A percentile compares a stretch with the other conserved stretches of the same genome.
These are phyloP conservation scores for Zasmidium angulare DNA, from an alignment of 2,329 filamentous ascomycete species.

Conservation along the genomic window DNA sequence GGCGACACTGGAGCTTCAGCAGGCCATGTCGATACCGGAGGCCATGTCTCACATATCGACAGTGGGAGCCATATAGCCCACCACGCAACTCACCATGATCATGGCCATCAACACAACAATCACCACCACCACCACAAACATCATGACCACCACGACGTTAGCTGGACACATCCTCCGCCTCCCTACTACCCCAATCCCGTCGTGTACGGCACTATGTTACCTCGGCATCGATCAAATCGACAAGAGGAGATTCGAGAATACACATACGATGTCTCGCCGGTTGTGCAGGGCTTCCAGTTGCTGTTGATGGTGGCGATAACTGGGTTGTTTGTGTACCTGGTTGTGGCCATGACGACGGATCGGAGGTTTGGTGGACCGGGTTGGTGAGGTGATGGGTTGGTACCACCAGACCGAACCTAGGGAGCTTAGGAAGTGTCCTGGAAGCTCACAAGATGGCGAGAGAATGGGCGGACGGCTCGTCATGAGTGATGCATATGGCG, in stretches of 20 bases:
- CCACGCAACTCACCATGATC: background rate
- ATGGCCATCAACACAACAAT: background rate
- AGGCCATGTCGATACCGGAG: background rate
- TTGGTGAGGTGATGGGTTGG: no score
- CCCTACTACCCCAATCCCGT: background rate
- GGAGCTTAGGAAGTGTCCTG: background rate
- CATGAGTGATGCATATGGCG: no score
- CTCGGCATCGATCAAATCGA: background rate
- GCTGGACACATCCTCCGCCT: background rate
- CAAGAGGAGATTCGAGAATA: background rate
- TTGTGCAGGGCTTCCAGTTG: background rate
- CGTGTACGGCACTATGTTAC: background rate
- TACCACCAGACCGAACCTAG: conserved; percentile 13
- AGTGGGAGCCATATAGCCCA: background rate
- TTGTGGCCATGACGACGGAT: background rate
- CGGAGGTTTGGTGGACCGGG: background rate
- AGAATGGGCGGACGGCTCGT: no score
- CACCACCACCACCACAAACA: background rate
- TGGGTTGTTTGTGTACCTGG: background rate
- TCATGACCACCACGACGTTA: background rate
- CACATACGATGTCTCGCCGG: background rate
- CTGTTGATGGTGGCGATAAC: background rate
- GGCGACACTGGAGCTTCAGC: background rate
- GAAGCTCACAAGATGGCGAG: background rate
- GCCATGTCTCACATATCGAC: background rate